Evolutionary conservation across 345 rosid genomes (phyloP).

Genomic region (Microthlaspi erraticum): DNA sequence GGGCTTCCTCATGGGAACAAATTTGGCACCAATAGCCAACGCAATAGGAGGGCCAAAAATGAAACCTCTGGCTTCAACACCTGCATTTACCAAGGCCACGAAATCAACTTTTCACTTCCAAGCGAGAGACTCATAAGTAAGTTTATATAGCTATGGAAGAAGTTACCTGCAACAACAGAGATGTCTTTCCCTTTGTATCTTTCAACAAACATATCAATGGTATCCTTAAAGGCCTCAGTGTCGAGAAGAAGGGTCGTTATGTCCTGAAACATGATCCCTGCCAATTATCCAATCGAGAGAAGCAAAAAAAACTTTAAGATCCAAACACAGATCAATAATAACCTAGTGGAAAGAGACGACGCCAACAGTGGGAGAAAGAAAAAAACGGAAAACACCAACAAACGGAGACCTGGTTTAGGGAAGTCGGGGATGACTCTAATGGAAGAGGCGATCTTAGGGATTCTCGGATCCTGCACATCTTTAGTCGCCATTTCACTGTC

Average conservation of each 20-base stretch:
- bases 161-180: constrained; percentile 80
- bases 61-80: constrained; percentile 97
- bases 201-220: constrained; percentile 86
- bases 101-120: background rate
- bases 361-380: background rate
- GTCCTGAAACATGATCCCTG: constrained; percentile 93
- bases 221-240: constrained; percentile 69
- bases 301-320: background rate
- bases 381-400: background rate
- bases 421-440: constrained; percentile 92
- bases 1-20: constrained; percentile 99
- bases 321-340: constrained; percentile 14
- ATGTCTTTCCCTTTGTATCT: constrained; percentile 67
- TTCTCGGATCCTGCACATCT: constrained; percentile 64
- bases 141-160: background rate
- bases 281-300: constrained; percentile 16
- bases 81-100: constrained; percentile 45
- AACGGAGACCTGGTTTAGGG: constrained; percentile 75
- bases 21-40: constrained; percentile 96
- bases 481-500: constrained; percentile 57
- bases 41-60: constrained; percentile 99
- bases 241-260: constrained; percentile 85
- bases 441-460: constrained; percentile 62
- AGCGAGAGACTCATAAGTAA: background rate
- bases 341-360: background rate